Evolutionary conservation across 371 early-diverging fungal genomes (phyloP).

Genomic region (Enterocytospora artemiae): DNA sequence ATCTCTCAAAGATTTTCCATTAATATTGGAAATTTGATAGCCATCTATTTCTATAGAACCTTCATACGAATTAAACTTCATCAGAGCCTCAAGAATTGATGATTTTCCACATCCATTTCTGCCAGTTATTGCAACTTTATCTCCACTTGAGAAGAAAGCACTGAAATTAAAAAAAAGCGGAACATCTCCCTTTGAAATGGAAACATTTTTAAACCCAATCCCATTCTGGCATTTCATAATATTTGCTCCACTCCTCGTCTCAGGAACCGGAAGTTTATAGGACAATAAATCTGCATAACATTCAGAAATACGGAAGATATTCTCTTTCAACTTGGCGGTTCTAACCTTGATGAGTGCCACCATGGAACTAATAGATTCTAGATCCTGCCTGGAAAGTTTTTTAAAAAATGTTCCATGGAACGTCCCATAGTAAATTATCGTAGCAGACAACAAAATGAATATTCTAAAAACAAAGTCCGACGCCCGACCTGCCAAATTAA

Average conservation of each 20-base stretch:
- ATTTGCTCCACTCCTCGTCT: not conserved
- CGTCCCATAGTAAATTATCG: not conserved
- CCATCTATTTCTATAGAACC: conserved; percentile 27
- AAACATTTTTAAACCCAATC: conserved; percentile 3
- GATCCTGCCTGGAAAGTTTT: not conserved
- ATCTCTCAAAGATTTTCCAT: conserved; percentile 10
- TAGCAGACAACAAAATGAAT: not conserved
- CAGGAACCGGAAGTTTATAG: not conserved
- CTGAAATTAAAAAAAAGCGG: conserved; percentile 9
- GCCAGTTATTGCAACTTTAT: conserved; percentile 42
- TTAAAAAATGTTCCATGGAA: conserved; percentile 1
- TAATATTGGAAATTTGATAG: conserved; percentile 11
- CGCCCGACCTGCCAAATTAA: not conserved
- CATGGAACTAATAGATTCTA: too few species aligned
- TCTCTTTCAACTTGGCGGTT: not conserved
- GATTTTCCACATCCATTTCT: conserved; percentile 42
- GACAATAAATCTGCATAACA: conserved; percentile 8
- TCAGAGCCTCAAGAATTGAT: conserved; percentile 27
- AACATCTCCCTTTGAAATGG: conserved; percentile 9
- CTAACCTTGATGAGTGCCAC: conserved; percentile 2
- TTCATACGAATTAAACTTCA: conserved; percentile 20
- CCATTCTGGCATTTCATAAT: not conserved
- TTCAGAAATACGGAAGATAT: not conserved
- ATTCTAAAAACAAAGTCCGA: not conserved
- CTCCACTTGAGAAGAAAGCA: conserved; percentile 20